These are phyloP conservation scores for Bruguiera gymnorhiza DNA, from an alignment of 345 rosid genomes.

Conservation along the genomic window DNA sequence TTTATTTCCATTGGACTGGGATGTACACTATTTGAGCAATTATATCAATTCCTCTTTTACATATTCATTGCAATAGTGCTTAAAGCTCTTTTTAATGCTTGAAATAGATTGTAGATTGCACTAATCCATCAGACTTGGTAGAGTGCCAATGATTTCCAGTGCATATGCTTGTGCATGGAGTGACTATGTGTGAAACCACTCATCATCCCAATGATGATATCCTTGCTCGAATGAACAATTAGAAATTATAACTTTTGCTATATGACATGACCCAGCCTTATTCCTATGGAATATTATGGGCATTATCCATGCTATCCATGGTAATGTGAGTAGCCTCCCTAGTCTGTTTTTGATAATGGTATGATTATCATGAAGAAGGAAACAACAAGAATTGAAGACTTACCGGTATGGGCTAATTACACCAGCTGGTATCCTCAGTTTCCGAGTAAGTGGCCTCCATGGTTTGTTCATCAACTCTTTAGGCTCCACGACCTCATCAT, in stretches of 20 bases:
- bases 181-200: background rate
- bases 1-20: no score
- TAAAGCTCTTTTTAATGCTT: no score
- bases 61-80: no score
- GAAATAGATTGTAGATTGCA: no score
- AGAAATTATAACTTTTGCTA: background rate
- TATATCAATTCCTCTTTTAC: no score
- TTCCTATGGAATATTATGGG: no score
- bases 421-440: slow-evolving; percentile 91
- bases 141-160: background rate
- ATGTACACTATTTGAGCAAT: no score
- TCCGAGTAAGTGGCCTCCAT: slow-evolving; percentile 95
- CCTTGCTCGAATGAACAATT: background rate
- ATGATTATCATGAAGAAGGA: background rate
- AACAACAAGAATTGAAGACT: background rate
- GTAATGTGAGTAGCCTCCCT: no score
- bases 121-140: no score
- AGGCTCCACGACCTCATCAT: slow-evolving; percentile 57
- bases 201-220: background rate
- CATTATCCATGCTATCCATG: no score
- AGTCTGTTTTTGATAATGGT: background rate
- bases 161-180: background rate
- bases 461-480: slow-evolving; percentile 81
- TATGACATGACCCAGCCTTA: no score
- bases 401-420: slow-evolving; percentile 93